Conservation (phyloP, 2,329 filamentous ascomycete genomes). For the Colletotrichum kahawae region DNA sequence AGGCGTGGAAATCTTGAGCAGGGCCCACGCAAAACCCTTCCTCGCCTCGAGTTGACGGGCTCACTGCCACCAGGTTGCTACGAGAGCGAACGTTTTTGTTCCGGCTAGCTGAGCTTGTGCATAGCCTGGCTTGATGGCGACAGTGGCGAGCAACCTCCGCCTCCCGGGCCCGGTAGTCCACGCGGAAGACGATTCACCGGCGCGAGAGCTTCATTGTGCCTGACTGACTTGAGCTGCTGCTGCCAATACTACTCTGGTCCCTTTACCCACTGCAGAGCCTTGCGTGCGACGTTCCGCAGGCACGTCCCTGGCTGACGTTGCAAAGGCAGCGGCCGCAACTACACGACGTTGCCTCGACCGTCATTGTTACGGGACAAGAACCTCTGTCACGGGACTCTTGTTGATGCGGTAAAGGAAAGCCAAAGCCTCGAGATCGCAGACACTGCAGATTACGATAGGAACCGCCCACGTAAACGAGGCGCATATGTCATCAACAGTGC, state of each 20-base stretch:
- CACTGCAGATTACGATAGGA: neutral
- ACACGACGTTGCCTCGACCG: neutral
- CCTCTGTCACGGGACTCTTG: neutral
- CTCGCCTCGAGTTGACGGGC: neutral
- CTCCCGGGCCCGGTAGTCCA: neutral
- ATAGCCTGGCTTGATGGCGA: neutral
- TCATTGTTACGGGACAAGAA: neutral
- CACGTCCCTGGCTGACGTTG: neutral
- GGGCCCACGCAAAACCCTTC: neutral
- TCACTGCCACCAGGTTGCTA: neutral
- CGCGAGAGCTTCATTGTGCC: neutral
- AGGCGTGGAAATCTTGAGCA: neutral
- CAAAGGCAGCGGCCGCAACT: neutral
- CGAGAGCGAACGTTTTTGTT: neutral
- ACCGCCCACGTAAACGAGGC: neutral
- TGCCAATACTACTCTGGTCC: neutral
- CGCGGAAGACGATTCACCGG: constrained; percentile 1
- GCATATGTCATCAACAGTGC: neutral
- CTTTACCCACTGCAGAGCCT: neutral
- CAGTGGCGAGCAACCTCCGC: neutral
- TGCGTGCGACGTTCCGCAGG: neutral
- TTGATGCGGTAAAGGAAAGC: neutral
- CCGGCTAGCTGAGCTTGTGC: neutral
- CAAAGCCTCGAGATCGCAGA: neutral
- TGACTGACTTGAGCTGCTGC: neutral